Evolutionary conservation across 257 asterid genomes (phyloP).

Genomic region (Fraxinus quadrangulata): DNA sequence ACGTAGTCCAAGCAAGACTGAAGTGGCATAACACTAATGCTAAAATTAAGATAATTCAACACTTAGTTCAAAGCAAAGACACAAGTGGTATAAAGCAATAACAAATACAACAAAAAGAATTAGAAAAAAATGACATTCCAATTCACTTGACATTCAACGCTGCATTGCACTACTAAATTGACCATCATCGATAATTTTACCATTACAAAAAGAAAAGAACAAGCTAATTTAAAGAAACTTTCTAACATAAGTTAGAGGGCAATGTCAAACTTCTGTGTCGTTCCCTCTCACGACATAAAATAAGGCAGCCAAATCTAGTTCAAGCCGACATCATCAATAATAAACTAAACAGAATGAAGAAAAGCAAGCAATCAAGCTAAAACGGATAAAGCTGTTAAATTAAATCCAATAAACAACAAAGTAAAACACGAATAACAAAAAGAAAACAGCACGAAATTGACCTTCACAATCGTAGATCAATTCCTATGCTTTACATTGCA

Average conservation of each 20-base stretch:
- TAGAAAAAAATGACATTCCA: constrained; percentile 14
- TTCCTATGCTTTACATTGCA: constrained; percentile 24
- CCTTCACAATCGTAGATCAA: constrained; percentile 24
- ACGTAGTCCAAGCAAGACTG: not conserved
- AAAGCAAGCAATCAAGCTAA: constrained; percentile 23
- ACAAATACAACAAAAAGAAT: not conserved
- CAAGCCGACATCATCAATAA: constrained; percentile 18
- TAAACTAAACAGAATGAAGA: constrained; percentile 4
- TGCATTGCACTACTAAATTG: constrained; percentile 7
- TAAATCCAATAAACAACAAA: constrained; percentile 33
- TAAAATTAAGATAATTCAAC: too few species aligned
- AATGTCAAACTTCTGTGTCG: not conserved
- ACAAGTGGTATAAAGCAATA: not conserved
- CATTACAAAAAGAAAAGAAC: not conserved
- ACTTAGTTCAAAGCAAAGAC: not conserved
- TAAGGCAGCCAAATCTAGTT: constrained; percentile 11
- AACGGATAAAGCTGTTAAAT: constrained; percentile 26
- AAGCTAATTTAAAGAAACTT: constrained; percentile 2
- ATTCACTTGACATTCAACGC: constrained; percentile 10
- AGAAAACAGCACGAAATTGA: constrained; percentile 32
- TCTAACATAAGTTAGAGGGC: constrained; percentile 9
- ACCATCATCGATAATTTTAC: not conserved
- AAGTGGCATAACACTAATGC: not conserved
- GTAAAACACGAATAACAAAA: constrained; percentile 5
- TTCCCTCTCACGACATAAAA: constrained; percentile 1